Conservation (phyloP, 2,329 filamentous ascomycete species). For the Aureobasidium sp. region DNA sequence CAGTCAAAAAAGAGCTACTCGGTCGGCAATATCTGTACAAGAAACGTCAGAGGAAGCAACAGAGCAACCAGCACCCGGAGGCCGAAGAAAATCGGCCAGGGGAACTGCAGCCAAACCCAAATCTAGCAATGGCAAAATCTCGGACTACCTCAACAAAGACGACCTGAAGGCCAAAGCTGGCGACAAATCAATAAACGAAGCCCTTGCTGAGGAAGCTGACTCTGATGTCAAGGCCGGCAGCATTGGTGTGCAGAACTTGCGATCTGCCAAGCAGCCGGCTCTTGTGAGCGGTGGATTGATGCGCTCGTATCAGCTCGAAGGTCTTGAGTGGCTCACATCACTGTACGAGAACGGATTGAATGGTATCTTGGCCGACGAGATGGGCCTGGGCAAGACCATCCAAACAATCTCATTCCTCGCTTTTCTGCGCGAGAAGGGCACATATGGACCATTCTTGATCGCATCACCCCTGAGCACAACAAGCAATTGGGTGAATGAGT, state of each 20-base stretch:
- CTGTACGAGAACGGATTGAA: conserved; percentile 85
- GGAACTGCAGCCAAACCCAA: conserved; percentile 34
- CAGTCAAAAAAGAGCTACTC: conserved; percentile 41
- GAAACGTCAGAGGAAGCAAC: conserved; percentile 21
- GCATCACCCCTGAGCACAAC: conserved; percentile 86
- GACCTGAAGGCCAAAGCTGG: conserved; percentile 49
- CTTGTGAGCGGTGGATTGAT: conserved; percentile 82
- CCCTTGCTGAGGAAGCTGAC: conserved; percentile 52
- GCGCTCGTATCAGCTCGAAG: conserved; percentile 90
- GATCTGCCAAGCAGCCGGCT: conserved; percentile 78
- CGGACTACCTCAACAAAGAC: conserved; percentile 55
- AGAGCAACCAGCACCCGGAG: conserved; percentile 10
- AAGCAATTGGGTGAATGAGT: conserved; percentile 94
- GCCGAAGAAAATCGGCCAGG: conserved; percentile 15
- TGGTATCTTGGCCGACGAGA: conserved; percentile 87
- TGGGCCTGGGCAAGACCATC: conserved; percentile 89
- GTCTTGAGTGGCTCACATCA: conserved; percentile 82
- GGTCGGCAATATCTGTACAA: conserved; percentile 25
- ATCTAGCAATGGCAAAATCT: conserved; percentile 41
- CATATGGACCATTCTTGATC: conserved; percentile 84
- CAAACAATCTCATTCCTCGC: conserved; percentile 86
- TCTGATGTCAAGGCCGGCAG: conserved; percentile 53
- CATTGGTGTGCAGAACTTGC: conserved; percentile 59
- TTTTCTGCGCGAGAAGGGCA: conserved; percentile 76
- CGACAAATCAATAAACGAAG: conserved; percentile 49